Conservation (phyloP, 495 filamentous ascomycete species). For the Neohortaea acidophila region DNA sequence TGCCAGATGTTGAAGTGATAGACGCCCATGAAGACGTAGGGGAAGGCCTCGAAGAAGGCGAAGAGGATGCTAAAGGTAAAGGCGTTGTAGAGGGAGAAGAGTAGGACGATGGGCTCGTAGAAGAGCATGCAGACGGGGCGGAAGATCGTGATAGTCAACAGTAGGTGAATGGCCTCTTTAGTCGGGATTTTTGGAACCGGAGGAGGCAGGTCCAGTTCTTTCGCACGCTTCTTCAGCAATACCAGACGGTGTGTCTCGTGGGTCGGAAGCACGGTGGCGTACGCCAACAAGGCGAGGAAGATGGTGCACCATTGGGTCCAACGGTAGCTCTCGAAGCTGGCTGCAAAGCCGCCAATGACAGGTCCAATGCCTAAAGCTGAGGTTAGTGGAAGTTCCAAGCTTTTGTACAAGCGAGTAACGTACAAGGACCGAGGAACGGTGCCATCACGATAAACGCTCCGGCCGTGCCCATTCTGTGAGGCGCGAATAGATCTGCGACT, state of each 20-base stretch:
- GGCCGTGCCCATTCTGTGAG: conserved; percentile 31
- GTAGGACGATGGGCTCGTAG: conserved; percentile 36
- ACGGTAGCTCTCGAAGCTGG: conserved; percentile 24
- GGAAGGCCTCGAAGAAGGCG: conserved; percentile 42
- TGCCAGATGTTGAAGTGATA: conserved; percentile 36
- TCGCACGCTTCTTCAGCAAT: conserved; percentile 25
- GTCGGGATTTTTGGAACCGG: conserved; percentile 11
- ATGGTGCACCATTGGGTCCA: conserved; percentile 30
- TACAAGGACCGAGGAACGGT: neutral
- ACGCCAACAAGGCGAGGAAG: conserved; percentile 23
- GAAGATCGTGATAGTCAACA: conserved; percentile 25
- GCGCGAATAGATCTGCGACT: conserved; percentile 37
- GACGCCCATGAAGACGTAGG: conserved; percentile 34
- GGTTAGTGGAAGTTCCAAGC: conserved; percentile 38
- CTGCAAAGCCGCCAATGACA: conserved; percentile 30
- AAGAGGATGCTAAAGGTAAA: conserved; percentile 40
- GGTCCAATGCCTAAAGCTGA: conserved; percentile 32
- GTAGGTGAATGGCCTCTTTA: conserved; percentile 20
- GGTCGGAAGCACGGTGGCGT: conserved; percentile 23
- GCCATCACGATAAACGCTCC: conserved; percentile 36
- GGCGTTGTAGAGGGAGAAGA: conserved; percentile 36
- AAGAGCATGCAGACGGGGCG: conserved; percentile 27
- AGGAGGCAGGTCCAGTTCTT: conserved; percentile 17
- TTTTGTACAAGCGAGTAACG: conserved; percentile 31
- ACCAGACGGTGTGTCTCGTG: conserved; percentile 25